A percentile compares a stretch with the other conserved stretches of the same genome.
Conservation (phyloP, 495 filamentous ascomycete species). For the Xylaria bambusicola region DNA sequence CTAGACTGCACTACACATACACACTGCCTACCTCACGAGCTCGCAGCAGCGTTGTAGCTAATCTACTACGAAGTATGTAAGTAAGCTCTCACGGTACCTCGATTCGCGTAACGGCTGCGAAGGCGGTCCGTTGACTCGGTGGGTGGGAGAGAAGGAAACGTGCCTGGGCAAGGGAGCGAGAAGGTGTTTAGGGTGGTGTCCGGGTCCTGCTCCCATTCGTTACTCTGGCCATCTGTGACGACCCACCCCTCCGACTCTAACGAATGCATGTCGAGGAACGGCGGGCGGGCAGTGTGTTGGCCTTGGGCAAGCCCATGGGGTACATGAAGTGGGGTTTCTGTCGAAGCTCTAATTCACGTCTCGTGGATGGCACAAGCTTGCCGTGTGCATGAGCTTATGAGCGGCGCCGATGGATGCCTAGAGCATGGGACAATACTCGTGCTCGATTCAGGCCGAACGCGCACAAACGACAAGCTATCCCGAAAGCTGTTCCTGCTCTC, state of each 20-base stretch:
- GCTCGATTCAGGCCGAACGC: neutral
- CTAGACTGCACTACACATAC: constrained; percentile 10
- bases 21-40: no score
- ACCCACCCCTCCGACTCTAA: constrained; percentile 2
- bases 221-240: constrained; percentile 5
- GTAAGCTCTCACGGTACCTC: constrained; percentile 10
- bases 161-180: constrained; percentile 11
- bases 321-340: constrained; percentile 13
- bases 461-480: neutral
- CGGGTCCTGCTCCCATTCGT: constrained; percentile 7
- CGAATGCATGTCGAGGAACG: no score
- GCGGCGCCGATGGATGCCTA: neutral
- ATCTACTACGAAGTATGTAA: no score
- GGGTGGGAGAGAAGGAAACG: constrained; percentile 8
- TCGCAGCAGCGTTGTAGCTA: constrained; percentile 13
- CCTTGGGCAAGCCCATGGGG: neutral
- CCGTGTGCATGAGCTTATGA: constrained; percentile 3
- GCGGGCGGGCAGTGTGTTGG: no score
- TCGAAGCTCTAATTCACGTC: constrained; percentile 11
- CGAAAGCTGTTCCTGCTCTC: no score
- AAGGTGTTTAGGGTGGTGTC: constrained; percentile 10
- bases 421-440: neutral
- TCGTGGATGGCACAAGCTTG: neutral
- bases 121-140: constrained; percentile 9
- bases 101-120: constrained; percentile 13